phyloP scores from a whole-genome alignment of 257 asterid genomes.

The Przewalskia tangutica region DNA sequence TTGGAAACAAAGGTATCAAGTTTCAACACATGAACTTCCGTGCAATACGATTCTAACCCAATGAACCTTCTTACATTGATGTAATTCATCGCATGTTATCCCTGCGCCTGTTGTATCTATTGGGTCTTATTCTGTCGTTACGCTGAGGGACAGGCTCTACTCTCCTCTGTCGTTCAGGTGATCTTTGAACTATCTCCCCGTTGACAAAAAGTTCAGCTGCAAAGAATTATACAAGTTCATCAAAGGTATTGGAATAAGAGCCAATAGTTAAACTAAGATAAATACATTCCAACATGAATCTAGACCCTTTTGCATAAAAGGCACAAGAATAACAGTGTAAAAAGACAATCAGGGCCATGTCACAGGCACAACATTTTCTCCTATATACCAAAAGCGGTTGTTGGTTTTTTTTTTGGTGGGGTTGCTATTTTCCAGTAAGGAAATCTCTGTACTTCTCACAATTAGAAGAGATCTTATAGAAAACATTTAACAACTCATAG shows the following conservation, averaged over 20 bases:
- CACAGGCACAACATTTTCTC: not conserved
- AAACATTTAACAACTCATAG: not conserved
- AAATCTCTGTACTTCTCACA: not conserved
- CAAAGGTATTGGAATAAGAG: not conserved
- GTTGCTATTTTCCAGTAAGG: not conserved
- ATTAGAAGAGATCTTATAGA: not conserved
- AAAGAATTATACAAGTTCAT: not conserved
- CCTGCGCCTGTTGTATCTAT: constrained; percentile 5
- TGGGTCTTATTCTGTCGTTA: constrained; percentile 3
- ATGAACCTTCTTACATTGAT: not conserved
- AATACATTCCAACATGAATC: not conserved
- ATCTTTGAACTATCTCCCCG: constrained; percentile 12
- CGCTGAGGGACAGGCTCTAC: constrained; percentile 15
- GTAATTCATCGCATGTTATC: not conserved
- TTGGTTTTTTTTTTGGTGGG: not conserved
- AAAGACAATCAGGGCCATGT: not conserved
- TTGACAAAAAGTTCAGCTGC: constrained; percentile 16
- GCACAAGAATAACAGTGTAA: not conserved
- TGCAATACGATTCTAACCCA: not conserved
- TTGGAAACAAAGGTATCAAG: not conserved
- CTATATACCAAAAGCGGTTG: not conserved
- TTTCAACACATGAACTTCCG: not conserved
- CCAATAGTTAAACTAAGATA: not conserved
- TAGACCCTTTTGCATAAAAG: too few species aligned
- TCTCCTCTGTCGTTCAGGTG: constrained; percentile 17